Evolutionary conservation across 441 rosid species (phyloP).

Genomic region (Populus hybrid): DNA sequence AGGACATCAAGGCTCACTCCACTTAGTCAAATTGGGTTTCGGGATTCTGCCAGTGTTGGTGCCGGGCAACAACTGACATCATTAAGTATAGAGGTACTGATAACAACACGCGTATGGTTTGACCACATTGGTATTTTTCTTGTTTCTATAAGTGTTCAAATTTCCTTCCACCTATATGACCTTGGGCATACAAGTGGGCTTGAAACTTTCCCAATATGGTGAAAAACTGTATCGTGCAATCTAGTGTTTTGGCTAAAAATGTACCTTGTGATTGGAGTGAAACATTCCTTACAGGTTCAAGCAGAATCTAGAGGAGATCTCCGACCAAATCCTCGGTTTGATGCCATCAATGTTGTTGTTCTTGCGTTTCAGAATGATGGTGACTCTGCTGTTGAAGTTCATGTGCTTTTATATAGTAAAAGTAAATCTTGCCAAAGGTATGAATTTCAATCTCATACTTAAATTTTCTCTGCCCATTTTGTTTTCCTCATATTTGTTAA

Average conservation of each 20-base stretch:
- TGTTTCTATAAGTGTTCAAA: neutral
- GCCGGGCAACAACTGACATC: conserved; percentile 93
- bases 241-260: conserved; percentile 2
- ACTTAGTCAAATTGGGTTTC: conserved; percentile 90
- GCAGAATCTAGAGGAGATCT: conserved; percentile 89
- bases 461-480: conserved; percentile 7
- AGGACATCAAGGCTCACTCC: conserved; percentile 79
- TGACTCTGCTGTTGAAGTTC: conserved; percentile 41
- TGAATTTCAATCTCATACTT: conserved; percentile 3
- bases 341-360: conserved; percentile 67
- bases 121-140: conserved; percentile 7
- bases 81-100: conserved; percentile 83
- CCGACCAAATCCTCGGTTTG: conserved; percentile 84
- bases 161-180: conserved; percentile 6
- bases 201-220: neutral
- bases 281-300: conserved; percentile 57
- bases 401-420: conserved; percentile 54
- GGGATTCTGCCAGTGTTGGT: conserved; percentile 95
- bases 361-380: conserved; percentile 72
- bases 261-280: conserved; percentile 14
- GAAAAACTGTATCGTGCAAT: neutral
- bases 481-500: neutral
- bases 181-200: neutral
- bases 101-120: conserved; percentile 9
- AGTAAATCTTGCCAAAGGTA: conserved; percentile 53